Conservation (phyloP, 768 basidiomycete species). For the Pisolithus albus region DNA sequence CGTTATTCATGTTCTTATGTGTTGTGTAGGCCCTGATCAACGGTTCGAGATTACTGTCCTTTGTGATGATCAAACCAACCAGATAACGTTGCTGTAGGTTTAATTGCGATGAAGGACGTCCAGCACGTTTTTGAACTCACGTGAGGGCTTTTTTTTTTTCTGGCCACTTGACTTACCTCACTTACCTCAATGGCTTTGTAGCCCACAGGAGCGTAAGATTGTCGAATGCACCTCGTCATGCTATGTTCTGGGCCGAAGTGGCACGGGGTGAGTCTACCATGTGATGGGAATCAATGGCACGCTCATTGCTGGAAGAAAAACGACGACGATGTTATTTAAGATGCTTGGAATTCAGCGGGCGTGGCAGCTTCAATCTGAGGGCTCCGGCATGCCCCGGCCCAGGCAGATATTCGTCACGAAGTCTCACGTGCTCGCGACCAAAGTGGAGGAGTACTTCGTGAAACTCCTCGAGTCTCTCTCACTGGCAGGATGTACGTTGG, state of each 20-base stretch:
- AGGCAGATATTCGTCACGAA: conserved; percentile 71
- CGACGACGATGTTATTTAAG: conserved; percentile 64
- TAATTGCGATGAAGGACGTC: conserved; percentile 12
- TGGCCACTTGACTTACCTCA: not conserved
- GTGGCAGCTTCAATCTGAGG: conserved; percentile 32
- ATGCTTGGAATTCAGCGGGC: conserved; percentile 55
- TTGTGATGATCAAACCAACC: not conserved
- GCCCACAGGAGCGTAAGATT: conserved; percentile 42
- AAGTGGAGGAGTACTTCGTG: conserved; percentile 59
- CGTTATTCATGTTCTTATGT: not conserved
- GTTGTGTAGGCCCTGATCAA: not conserved
- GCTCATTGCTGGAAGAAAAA: conserved; percentile 39
- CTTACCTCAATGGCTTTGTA: conserved; percentile 1
- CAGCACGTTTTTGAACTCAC: conserved; percentile 14
- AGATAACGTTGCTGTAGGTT: not conserved
- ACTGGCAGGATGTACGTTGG: conserved; percentile 28
- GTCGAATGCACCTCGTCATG: conserved; percentile 50
- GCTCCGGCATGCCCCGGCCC: conserved; percentile 37
- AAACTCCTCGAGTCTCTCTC: conserved; percentile 42
- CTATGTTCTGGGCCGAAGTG: conserved; percentile 57
- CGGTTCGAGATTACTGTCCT: not conserved
- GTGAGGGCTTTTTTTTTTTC: conserved; percentile 1
- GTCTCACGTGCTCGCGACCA: conserved; percentile 54
- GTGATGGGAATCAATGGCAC: not conserved
- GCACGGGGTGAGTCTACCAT: conserved; percentile 45